These are phyloP conservation scores for Cyberlindnera euphorbiae DNA, from an alignment of 805 yeast species.

Conservation along the genomic window DNA sequence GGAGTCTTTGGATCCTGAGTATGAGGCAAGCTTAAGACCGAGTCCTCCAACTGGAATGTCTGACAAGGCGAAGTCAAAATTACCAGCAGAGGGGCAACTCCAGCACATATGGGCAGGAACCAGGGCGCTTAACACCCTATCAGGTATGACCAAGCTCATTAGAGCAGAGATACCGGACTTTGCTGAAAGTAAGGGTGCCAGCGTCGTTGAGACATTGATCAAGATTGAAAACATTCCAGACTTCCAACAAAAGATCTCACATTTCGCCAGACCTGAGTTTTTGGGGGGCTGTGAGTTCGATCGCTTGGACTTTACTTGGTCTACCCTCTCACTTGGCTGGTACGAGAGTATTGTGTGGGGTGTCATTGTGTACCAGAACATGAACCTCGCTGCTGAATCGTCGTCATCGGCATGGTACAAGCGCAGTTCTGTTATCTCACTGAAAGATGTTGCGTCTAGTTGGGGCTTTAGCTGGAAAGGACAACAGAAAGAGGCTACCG, in stretches of 20 bases:
- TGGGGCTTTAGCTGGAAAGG: slow-evolving; percentile 33
- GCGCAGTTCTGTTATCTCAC: slow-evolving; percentile 20
- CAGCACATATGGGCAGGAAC: slow-evolving; percentile 52
- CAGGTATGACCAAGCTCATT: slow-evolving; percentile 30
- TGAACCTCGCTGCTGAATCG: slow-evolving; percentile 10
- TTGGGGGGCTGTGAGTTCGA: slow-evolving; percentile 39
- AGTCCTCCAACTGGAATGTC: slow-evolving; percentile 60
- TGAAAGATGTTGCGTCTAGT: slow-evolving; percentile 31
- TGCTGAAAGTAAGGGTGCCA: slow-evolving; percentile 18
- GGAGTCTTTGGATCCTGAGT: slow-evolving; percentile 15
- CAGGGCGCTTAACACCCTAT: slow-evolving; percentile 36
- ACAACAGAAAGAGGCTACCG: slow-evolving; percentile 6
- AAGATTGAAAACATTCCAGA: slow-evolving; percentile 36
- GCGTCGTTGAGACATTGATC: slow-evolving; percentile 31
- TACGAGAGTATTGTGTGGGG: slow-evolving; percentile 65
- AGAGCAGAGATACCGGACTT: slow-evolving; percentile 28
- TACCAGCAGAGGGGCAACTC: slow-evolving; percentile 45
- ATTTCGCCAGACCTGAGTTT: slow-evolving; percentile 35
- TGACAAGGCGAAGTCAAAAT: slow-evolving; percentile 46
- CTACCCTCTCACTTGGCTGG: slow-evolving; percentile 65
- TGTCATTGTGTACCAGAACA: slow-evolving; percentile 38
- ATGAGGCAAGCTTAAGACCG: slow-evolving; percentile 42
- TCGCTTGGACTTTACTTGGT: slow-evolving; percentile 58
- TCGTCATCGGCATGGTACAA: slow-evolving; percentile 24
- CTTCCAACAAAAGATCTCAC: slow-evolving; percentile 22